Evolutionary conservation across 169 alveolate genomes (phyloP), one percentile per base, ranked within the genome.

Genomic region (Plasmodium cynomolgi): DNA sequence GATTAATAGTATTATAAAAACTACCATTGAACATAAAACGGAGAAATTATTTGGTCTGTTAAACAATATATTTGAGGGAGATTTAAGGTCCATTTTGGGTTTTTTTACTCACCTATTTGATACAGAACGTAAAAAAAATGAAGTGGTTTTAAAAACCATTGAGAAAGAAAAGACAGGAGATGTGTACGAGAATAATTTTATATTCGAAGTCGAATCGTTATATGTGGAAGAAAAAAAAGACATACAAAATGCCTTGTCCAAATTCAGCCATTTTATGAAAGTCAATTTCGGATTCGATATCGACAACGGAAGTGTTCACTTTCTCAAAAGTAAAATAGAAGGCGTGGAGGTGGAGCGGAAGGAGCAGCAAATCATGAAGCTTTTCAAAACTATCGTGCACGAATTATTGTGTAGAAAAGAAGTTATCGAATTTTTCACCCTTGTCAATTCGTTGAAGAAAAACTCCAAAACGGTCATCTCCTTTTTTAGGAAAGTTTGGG

Each of bases 381-480:
- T 13, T 20, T 80, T 80, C 31, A 80, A 44, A 44, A 23, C 17
- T n/a, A 80, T 80, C 15, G 84, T 80, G 15, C 84, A 80, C n/a
- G 84, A 80, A 80, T 80, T 80, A 20, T 44, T 80, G 71, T 80
- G 74, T 31, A 80, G 84, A 44, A 41, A 80, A 80, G 41, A 80
- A 80, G 58, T 80, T 23, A 15, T 37, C 1, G 71, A 80, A 44
- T 80, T 37, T 80, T 41, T 20, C 31, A 13, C 8, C 17, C 31
- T 33, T 1, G 47, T 80, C 11, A 41, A 41, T 13, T 80, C 31
- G 33, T 2, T 80, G 58, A 80, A 80, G 33, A 15, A 31, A 80
- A 80, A 41, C 17, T 3, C 33, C 31, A 34, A 80, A 37, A 44
- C 72, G 26, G 2, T 41, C 13, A 44, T 8, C 13, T 44, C 72